phyloP scores from a whole-genome alignment of 345 rosid genomes.

The Eucalyptus marginata region DNA sequence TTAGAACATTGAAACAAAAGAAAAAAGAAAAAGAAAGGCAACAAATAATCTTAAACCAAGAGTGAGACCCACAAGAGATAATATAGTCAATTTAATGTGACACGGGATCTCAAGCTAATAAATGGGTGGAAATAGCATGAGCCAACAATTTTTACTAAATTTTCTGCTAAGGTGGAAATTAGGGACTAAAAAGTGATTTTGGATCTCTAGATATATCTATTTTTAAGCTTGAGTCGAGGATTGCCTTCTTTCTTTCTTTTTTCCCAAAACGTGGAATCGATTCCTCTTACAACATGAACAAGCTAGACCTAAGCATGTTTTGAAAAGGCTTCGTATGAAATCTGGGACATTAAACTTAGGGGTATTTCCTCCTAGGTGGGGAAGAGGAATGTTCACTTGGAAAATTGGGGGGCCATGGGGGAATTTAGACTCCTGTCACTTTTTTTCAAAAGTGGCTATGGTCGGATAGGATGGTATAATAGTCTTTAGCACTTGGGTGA shows the following conservation, averaged over 20 bases:
- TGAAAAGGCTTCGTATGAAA: too few species aligned
- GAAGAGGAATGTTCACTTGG: too few species aligned
- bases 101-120: background rate
- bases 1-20: background rate
- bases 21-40: background rate
- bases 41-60: too few species aligned
- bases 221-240: background rate
- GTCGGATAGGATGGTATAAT: too few species aligned
- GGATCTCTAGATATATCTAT: background rate
- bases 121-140: background rate
- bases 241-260: background rate
- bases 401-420: too few species aligned
- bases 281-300: background rate
- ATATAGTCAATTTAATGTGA: background rate
- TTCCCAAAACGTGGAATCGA: background rate
- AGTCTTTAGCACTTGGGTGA: too few species aligned
- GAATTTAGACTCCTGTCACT: too few species aligned
- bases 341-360: rapidly evolving
- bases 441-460: too few species aligned
- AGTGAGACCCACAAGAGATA: background rate
- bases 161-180: background rate
- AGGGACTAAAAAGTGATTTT: background rate
- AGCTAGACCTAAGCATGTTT: background rate
- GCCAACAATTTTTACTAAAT: background rate
- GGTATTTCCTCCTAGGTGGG: too few species aligned